Evolutionary conservation across 306 rosid genomes (phyloP).

Genomic region (Prunus dulcis): DNA sequence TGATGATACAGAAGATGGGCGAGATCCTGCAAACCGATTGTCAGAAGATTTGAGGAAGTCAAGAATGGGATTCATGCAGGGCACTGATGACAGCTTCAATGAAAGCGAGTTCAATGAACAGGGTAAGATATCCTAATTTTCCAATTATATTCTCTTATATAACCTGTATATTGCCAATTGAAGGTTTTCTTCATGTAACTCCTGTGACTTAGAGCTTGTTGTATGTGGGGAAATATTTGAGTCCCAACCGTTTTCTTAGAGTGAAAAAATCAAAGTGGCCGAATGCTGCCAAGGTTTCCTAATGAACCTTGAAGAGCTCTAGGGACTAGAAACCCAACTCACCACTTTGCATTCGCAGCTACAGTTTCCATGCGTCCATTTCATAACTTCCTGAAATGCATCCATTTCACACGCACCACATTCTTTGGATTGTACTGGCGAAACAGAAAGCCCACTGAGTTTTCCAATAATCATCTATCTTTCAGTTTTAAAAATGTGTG

Average conservation of each 20-base stretch:
- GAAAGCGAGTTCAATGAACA: constrained; percentile 81
- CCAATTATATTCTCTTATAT: background rate
- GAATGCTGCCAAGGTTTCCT: background rate
- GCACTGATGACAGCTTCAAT: constrained; percentile 82
- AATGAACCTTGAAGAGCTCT: background rate
- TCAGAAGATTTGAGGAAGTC: constrained; percentile 94
- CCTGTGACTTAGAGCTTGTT: background rate
- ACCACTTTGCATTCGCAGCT: background rate
- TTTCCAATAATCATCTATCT: background rate
- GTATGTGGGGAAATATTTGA: background rate
- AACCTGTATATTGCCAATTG: background rate
- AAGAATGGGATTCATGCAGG: constrained; percentile 91
- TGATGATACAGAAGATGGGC: constrained; percentile 91
- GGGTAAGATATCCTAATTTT: constrained; percentile 49
- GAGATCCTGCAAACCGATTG: constrained; percentile 79
- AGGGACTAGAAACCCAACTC: background rate
- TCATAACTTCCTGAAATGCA: background rate
- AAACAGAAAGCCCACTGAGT: background rate
- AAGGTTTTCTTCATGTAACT: constrained; percentile 6
- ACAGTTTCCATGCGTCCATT: background rate
- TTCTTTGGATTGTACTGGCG: background rate
- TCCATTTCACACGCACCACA: background rate
- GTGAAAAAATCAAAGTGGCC: background rate
- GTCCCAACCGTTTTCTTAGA: background rate
- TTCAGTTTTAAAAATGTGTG: background rate